phyloP scores from a whole-genome alignment of 352 stramenopile species.

The Globisporangium cederbergense region DNA sequence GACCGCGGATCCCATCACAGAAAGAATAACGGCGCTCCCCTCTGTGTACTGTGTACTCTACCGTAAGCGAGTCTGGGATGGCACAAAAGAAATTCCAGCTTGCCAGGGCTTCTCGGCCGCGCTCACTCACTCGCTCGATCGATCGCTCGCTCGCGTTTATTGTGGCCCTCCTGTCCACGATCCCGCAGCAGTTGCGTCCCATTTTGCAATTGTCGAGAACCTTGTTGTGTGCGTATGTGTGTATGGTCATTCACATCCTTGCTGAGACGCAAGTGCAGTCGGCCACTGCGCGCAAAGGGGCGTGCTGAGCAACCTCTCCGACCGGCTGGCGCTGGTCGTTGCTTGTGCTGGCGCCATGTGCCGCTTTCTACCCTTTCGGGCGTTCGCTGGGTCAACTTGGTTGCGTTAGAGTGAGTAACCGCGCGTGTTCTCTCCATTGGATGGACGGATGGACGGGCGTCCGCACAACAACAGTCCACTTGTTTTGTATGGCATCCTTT shows the following conservation, averaged over 20 bases:
- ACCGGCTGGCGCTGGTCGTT: background rate
- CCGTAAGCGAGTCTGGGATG: background rate
- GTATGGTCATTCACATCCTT: too few species aligned
- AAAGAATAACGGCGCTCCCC: background rate
- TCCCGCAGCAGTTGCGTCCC: too few species aligned
- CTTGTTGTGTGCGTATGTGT: too few species aligned
- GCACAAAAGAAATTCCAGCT: slow-evolving; percentile 19
- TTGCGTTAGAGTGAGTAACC: slow-evolving; percentile 11
- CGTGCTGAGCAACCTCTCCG: background rate
- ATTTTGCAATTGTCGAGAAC: too few species aligned
- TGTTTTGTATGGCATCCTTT: background rate
- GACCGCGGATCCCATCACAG: slow-evolving; percentile 4
- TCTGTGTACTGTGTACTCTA: background rate
- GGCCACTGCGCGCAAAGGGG: too few species aligned
- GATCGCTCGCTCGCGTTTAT: background rate
- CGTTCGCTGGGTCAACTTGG: background rate
- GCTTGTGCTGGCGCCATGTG: background rate
- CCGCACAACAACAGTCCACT: background rate
- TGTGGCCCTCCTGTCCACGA: too few species aligned
- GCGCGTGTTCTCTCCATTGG: background rate
- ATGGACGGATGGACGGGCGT: background rate
- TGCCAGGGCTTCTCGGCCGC: background rate
- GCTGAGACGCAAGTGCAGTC: too few species aligned
- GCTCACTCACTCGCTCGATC: background rate
- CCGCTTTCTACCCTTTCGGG: background rate